Evolutionary conservation across 441 rosid genomes (phyloP), one percentile per base, ranked within the genome.

Genomic region (Pelargonium myrrhifolium): DNA sequence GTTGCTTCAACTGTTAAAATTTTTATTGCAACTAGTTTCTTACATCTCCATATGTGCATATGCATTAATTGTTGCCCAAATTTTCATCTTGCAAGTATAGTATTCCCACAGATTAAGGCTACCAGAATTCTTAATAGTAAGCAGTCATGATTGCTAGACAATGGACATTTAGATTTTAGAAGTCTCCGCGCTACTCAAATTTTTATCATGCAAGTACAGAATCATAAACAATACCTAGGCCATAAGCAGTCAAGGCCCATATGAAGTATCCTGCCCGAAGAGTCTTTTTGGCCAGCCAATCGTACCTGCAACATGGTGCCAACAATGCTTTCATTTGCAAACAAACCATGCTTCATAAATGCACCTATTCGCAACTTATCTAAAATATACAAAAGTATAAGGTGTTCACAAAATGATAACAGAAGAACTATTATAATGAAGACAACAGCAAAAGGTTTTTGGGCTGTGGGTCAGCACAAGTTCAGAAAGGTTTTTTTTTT

Each of bases 231-330:
- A 5, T 81, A 84, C 87, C 85, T 77, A 76, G 55, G 40, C 87
- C 85, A 67, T 84, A 84, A 24, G 87, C 83, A 68, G 79, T 68
- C 87, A 81, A 76, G 60, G 85, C 81, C 87, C 87, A 81, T 65
- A 81, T 60, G 65, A 84, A 84, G 71, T 84, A 84, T 71, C 87
- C 87, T 2, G 76, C 68, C 60, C 73, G 78, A 62, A 81, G 69
- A 56, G 51, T 77, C 78, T 76, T 84, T 66, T 76, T 77, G 39
- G 77, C 68, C 68, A 84, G 73, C 82, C 85, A 79, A 67, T 81
- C 87, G 49, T 79, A 84, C 79, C 87, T 84, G 74, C 65, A 43
- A 70, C 65, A 31, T 17, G 43, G 31, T 35, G 39, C 21, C 24
- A 24, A 10, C 21, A 62, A 62, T 6, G 65, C 43, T 14, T 28